Conservation (phyloP, 1,284 basidiomycete genomes). For the Ustilago hordei region DNA sequence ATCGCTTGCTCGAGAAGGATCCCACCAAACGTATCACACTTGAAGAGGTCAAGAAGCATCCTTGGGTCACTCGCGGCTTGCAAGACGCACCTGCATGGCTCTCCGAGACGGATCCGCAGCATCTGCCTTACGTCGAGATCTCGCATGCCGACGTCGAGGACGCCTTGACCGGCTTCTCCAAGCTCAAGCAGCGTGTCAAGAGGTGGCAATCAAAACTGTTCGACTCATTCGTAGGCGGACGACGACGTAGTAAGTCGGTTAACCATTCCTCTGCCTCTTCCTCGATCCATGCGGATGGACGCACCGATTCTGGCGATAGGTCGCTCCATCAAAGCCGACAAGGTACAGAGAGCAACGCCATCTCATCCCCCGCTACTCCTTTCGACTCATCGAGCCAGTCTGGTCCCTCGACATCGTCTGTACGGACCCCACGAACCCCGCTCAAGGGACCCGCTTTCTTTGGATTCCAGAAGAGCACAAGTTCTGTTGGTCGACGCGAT, state of each 20-base stretch:
- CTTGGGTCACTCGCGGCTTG: conserved; percentile 78
- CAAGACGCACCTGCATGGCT: conserved; percentile 82
- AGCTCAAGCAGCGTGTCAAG: conserved; percentile 62
- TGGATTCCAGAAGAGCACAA: conserved; percentile 36
- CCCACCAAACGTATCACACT: conserved; percentile 82
- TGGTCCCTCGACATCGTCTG: conserved; percentile 22
- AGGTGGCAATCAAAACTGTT: conserved; percentile 58
- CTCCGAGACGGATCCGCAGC: conserved; percentile 77
- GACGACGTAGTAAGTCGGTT: conserved; percentile 37
- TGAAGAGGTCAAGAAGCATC: conserved; percentile 82
- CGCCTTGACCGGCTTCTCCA: conserved; percentile 72
- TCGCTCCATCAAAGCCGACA: conserved; percentile 23
- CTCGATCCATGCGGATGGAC: conserved; percentile 20
- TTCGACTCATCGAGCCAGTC: conserved; percentile 39
- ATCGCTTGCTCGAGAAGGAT: conserved; percentile 85
- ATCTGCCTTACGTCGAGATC: conserved; percentile 76
- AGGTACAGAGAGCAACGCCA: conserved; percentile 8
- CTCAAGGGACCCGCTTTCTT: conserved; percentile 47
- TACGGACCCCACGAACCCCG: conserved; percentile 41
- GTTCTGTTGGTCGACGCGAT: conserved; percentile 39
- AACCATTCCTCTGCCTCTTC: conserved; percentile 39
- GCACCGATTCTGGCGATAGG: conserved; percentile 30
- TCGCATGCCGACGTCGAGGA: conserved; percentile 83
- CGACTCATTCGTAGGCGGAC: conserved; percentile 44
- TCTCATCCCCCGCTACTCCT: conserved; percentile 25